Evolutionary conservation across 2,329 filamentous ascomycete genomes (phyloP), one percentile per base, ranked within the genome.

Genomic region (Sarocladium oryzae): DNA sequence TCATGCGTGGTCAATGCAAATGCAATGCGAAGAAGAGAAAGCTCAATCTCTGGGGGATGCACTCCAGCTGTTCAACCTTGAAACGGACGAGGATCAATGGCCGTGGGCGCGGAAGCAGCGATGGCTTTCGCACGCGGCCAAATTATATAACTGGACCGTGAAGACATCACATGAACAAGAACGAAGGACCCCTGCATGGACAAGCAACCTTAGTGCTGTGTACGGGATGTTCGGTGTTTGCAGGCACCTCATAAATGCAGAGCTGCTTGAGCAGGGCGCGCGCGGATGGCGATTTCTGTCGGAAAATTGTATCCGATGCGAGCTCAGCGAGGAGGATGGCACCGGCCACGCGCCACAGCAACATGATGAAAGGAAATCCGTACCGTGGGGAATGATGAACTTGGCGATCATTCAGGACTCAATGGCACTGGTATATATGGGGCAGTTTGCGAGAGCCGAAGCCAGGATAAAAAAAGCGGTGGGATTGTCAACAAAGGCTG

Each of bases 1-100:
- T 33, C 55, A 61, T 36, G 53, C 51, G 53, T 61, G 54, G 56
- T 45, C 54, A 48, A 55, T 51, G 45, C 51, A 52, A 18, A 48
- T 52, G 35, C 35, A 54, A 30, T 43, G 15, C 16, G 52, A 51
- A 5, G 13, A 11, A 7, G 46, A 49, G 11, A 37, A 24, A 16
- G 4, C 10, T 3, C 15, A 10, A 11, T 2, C 18, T 5, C 26
- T 49, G 32, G 6, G 16, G 16, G 7, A 37, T 26, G 46, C 46
- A 16, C 4, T 37, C 16, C 23, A 24, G 6, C 18, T 49, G 4
- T 49, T 49, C 46, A 15, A 3, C 15, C 9, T 5, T n/a, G 3
- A 24, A 36, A 37, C 4, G 3, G 5, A 3, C 26, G 4, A 24
- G 30, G 16, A 18, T 8, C 7, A 9, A 13, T 21, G 36, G 36